phyloP scores from a whole-genome alignment of 768 basidiomycete genomes.

The Lactarius akahatsu region DNA sequence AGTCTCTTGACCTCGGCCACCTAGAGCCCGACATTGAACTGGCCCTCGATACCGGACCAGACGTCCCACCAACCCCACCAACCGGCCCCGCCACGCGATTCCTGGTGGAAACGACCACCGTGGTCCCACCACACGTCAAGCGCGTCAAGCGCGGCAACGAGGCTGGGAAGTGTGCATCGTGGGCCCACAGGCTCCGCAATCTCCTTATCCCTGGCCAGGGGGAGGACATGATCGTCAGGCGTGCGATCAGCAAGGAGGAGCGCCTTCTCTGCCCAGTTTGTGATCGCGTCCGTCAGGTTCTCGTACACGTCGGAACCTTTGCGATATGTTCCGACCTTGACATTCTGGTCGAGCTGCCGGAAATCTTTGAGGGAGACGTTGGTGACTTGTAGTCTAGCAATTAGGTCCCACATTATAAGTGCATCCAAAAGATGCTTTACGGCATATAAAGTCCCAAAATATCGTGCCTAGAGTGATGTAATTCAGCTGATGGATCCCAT shows the following conservation, averaged over 20 bases:
- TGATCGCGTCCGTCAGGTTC: conserved; percentile 4
- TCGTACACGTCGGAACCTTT: conserved; percentile 8
- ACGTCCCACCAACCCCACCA: background rate
- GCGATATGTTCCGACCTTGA: conserved; percentile 5
- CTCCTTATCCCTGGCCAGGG: background rate
- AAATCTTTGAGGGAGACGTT: conserved; percentile 20
- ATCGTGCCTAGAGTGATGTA: conserved; percentile 5
- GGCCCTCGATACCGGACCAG: background rate
- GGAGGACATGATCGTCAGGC: conserved; percentile 13
- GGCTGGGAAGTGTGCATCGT: conserved; percentile 3
- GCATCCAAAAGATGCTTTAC: conserved; percentile 1
- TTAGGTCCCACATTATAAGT: conserved; percentile 12
- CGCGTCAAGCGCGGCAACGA: background rate
- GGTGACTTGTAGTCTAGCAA: conserved; percentile 15
- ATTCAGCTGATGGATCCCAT: background rate
- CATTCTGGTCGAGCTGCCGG: conserved; percentile 14
- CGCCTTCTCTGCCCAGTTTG: conserved; percentile 7
- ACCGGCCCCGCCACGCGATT: background rate
- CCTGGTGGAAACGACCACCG: background rate
- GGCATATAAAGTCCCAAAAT: conserved; percentile 11
- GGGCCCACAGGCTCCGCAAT: conserved; percentile 11
- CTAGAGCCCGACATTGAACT: background rate
- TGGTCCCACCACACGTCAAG: background rate
- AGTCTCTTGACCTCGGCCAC: background rate
- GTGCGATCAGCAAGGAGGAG: conserved; percentile 12